Percentiles rank a stretch among this genome's conserved stretches.
These are phyloP conservation scores for Auriculariales sp. DNA, from an alignment of 768 basidiomycete species.

Conservation along the genomic window DNA sequence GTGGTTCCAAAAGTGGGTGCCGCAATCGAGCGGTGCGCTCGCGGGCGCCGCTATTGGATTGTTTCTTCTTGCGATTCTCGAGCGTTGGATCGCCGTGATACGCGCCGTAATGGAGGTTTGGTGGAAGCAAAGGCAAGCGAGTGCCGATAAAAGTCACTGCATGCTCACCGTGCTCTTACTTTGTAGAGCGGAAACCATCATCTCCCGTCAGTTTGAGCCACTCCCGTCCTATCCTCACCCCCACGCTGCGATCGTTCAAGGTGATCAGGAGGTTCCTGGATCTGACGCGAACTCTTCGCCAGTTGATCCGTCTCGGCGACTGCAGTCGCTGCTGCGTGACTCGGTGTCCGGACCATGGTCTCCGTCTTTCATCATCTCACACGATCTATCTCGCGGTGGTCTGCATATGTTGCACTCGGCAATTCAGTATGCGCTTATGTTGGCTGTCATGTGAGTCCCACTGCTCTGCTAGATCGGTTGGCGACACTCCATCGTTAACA, in stretches of 20 bases:
- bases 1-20: conserved; percentile 53
- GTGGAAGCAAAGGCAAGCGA: conserved; percentile 46
- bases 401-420: conserved; percentile 48
- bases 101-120: conserved; percentile 35
- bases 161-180: too few species aligned
- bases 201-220: too few species aligned
- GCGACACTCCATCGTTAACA: too few species aligned
- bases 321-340: too few species aligned
- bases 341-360: too few species aligned
- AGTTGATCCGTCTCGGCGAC: too few species aligned
- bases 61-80: conserved; percentile 49
- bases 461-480: too few species aligned
- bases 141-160: too few species aligned
- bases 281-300: too few species aligned
- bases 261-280: too few species aligned
- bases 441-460: conserved; percentile 58
- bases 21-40: conserved; percentile 52
- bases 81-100: conserved; percentile 52
- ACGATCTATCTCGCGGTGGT: conserved; percentile 58
- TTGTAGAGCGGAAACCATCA: too few species aligned
- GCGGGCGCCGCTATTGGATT: conserved; percentile 64
- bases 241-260: too few species aligned
- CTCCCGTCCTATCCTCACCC: not conserved
- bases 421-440: conserved; percentile 63
- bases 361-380: conserved; percentile 48